phyloP scores from a whole-genome alignment of 1,284 basidiomycete species.

The Puccinia novopanici region DNA sequence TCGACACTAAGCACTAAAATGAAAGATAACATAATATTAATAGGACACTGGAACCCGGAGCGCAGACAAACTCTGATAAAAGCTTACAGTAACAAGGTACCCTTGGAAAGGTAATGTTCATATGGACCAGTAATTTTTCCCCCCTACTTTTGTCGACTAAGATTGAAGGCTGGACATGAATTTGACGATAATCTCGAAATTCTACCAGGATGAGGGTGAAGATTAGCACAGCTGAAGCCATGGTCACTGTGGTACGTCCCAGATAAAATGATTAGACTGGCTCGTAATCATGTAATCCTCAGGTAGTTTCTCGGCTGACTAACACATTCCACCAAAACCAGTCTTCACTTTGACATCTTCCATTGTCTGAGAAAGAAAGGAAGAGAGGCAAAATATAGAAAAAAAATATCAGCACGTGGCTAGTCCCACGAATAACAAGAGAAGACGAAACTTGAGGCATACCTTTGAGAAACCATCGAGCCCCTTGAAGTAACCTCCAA shows the following conservation, averaged over 20 bases:
- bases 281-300: neutral
- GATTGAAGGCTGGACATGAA: constrained; percentile 69
- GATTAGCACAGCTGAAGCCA: constrained; percentile 89
- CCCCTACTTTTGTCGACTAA: constrained; percentile 90
- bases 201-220: constrained; percentile 86
- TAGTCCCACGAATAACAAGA: neutral
- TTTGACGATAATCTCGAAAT: constrained; percentile 88
- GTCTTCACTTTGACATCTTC: constrained; percentile 98
- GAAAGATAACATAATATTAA: constrained; percentile 1
- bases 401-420: constrained; percentile 39
- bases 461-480: constrained; percentile 99
- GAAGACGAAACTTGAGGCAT: constrained; percentile 55
- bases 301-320: constrained; percentile 58
- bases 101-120: constrained; percentile 93
- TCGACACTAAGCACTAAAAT: constrained; percentile 86
- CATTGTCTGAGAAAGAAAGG: constrained; percentile 70
- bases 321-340: constrained; percentile 83
- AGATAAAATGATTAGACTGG: constrained; percentile 6
- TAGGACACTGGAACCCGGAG: neutral
- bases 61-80: neutral
- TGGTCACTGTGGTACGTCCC: constrained; percentile 66
- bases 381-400: constrained; percentile 34
- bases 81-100: constrained; percentile 88
- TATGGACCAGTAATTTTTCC: constrained; percentile 84
- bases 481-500: constrained; percentile 57